Base-by-base conservation (phyloP, 306 rosid species). In the Clitoria ternatea region DNA sequence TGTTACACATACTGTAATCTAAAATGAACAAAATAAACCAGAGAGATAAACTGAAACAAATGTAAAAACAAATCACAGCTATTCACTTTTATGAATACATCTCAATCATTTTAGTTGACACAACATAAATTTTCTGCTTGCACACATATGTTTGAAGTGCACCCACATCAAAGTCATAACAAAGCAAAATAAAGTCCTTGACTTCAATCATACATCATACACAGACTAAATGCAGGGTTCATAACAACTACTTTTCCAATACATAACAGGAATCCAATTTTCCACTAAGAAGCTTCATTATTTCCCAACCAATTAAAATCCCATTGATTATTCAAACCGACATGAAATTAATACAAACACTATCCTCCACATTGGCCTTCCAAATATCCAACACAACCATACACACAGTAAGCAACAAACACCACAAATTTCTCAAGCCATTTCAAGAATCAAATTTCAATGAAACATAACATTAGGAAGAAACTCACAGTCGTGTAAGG, bases 401-500 rank as follows among this genome's bases (percentile, higher is more conserved):
- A 9, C 24, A 54, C 13, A 29, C 13, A 29, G 7, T 1, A 52
- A 15, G 44, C 40, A 59, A 66, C 5, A 57, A 50, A 66, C 5
- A 57, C 43, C 32, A 24, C 22, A 19, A 13, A 48, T 35, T 71
- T 43, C 30, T 43, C 27, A 26, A 44, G 13, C 66, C 20, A 61
- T 15, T 42, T 3, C 10, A 27, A n/a, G 53, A 10, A 66, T n/a
- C 61, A 39, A 61, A 37, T 19, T 3, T 5, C 5, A 42, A 65
- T 13, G 7, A 24, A 69, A 60, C 45, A 27, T 26, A 30, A 70
- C n/a, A 36, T 29, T 13, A 66, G 33, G 23, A 32, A 63, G 37
- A 57, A 2, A 13, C 91, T 86, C 85, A 91, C 99, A 95, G 92
- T 61, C 96, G 78, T 45, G 97, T 89, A 75, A 95, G 99, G 89